phyloP scores from a whole-genome alignment of 306 rosid species.

The Hippophae tibetana region DNA sequence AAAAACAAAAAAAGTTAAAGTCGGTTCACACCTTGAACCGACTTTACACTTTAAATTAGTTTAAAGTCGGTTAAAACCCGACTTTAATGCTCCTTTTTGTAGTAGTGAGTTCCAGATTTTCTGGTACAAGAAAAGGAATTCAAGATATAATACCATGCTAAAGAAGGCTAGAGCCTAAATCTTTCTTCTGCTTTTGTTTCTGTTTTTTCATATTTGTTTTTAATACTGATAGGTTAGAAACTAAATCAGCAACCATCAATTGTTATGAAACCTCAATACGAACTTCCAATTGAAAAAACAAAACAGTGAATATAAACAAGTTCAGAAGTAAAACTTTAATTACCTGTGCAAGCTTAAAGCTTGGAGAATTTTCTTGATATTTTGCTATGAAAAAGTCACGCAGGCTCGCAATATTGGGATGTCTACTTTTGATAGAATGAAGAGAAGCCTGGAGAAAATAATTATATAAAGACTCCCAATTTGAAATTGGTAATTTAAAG shows the following conservation, averaged over 20 bases:
- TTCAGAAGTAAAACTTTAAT: slow-evolving; percentile 8
- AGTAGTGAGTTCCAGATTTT: slow-evolving; percentile 5
- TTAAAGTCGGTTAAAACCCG: too few relatives aligned
- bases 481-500: slow-evolving; percentile 22
- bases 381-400: slow-evolving; percentile 88
- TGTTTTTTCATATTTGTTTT: too few relatives aligned
- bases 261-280: too few relatives aligned
- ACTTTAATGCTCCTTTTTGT: too few relatives aligned
- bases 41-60: too few relatives aligned
- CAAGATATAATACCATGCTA: neutral
- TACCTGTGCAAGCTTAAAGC: slow-evolving; percentile 99
- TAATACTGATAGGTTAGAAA: too few relatives aligned
- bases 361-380: slow-evolving; percentile 82
- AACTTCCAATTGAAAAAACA: too few relatives aligned
- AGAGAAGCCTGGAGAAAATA: slow-evolving; percentile 70
- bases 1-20: too few relatives aligned
- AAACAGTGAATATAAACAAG: neutral
- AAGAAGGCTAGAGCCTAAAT: neutral
- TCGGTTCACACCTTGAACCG: too few relatives aligned
- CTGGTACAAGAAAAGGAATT: neutral
- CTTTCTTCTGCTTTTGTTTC: too few relatives aligned
- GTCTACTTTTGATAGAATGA: slow-evolving; percentile 93
- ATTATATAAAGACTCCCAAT: neutral
- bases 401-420: slow-evolving; percentile 66
- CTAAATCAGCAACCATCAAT: too few relatives aligned